Evolutionary conservation across 164 flowering plant genomes (phyloP), one percentile per base, ranked within the genome.

Genomic region (Stephania yunnanensis): DNA sequence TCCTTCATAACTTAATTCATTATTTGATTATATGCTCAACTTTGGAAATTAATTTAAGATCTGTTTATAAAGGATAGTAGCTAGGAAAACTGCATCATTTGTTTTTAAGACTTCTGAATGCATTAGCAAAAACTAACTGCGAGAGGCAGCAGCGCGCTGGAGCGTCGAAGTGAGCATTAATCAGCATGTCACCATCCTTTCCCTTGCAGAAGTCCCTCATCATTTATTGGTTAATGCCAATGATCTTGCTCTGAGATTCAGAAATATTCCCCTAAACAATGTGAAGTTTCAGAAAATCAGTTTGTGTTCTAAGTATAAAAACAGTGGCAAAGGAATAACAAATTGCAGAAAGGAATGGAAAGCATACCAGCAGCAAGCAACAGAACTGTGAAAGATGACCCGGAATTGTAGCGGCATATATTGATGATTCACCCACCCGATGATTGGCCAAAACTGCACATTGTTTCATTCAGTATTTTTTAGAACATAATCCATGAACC

Each of bases 391-490:
- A 80, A 93, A 87, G 67, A 95, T 80, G 72, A 95, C 97, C 0
- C 99, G 94, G 76, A 95, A 83, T 73, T 95, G 99, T 76, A 92
- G 82, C 0, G 99, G 97, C 80, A 93, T 84, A 68, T 88, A 91
- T 73, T 81, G 90, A 80, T 93, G 84, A 80, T 95, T 95, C 68
- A 92, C 74, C 97, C 94, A 90, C 8, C 97, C 97, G 45, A 92
- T 87, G 4, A 89, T 85, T 1, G 97, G 99, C 95, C 97, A 93
- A 79, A 95, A 91, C 99, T 95, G 97, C 82, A 72, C 20, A 58
- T 58, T 17, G 22, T 58, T 58, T 20, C 22, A 58, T 58, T 58
- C 65, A 17, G 22, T 58, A 17, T 17, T 20, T 52, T 58, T 58
- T 13, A 58, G 20, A 17, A 58, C 22, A 58, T 17, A 58, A 17